Conservation (phyloP, 257 asterid species). For the Coffea eugenioides region DNA sequence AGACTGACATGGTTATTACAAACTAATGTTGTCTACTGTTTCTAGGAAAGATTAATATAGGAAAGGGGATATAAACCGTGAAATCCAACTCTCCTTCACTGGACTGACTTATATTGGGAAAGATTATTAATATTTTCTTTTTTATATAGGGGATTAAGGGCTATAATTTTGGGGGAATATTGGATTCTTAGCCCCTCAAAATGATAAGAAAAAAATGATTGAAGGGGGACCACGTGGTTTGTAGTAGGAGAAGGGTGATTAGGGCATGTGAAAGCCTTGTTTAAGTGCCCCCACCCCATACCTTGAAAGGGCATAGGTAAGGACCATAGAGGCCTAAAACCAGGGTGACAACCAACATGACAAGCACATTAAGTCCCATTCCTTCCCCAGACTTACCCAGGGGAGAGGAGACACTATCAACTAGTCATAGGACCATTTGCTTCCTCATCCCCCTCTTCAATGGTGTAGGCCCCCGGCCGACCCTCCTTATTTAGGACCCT, state of each 20-base stretch:
- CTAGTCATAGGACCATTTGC: conserved; percentile 21
- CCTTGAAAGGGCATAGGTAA: background rate
- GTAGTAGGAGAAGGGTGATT: conserved; percentile 49
- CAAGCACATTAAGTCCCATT: conserved; percentile 23
- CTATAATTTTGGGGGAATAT: background rate
- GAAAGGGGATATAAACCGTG: background rate
- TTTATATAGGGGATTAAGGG: background rate
- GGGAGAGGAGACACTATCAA: conserved; percentile 16
- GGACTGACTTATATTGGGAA: background rate
- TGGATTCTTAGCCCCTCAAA: background rate
- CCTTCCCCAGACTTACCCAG: conserved; percentile 7
- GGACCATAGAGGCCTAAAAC: conserved; percentile 14
- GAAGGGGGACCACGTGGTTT: conserved; percentile 37
- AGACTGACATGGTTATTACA: too few species aligned
- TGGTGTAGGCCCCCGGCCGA: conserved; percentile 6
- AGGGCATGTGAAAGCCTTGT: conserved; percentile 39
- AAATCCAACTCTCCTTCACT: background rate
- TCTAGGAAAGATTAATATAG: too few species aligned
- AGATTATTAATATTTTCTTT: background rate
- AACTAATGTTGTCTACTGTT: too few species aligned
- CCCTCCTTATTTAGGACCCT: background rate
- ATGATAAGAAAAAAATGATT: conserved; percentile 17
- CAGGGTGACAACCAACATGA: conserved; percentile 37
- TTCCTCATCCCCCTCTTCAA: conserved; percentile 14
- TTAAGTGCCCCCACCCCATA: conserved; percentile 20